phyloP scores from a whole-genome alignment of 768 basidiomycete genomes.

The Asterophora lycoperdoides region DNA sequence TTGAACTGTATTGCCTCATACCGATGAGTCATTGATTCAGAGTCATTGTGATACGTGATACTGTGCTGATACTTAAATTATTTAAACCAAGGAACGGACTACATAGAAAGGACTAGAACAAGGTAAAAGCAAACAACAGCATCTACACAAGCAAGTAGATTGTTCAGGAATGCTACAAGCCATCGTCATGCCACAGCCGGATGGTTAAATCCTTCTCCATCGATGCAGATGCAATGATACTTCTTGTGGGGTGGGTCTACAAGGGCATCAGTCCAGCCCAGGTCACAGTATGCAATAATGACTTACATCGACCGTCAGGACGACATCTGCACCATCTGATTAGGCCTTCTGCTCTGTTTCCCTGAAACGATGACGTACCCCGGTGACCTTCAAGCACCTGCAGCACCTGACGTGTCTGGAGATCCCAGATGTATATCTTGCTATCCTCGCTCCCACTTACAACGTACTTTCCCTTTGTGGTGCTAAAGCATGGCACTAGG shows the following conservation, averaged over 20 bases:
- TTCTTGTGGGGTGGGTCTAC: conserved; percentile 72
- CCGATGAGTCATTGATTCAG: conserved; percentile 9
- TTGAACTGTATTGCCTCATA: conserved; percentile 28
- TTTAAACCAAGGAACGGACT: no score
- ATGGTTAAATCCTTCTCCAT: conserved; percentile 88
- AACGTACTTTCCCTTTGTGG: conserved; percentile 61
- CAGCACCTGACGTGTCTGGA: conserved; percentile 73
- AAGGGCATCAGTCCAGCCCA: conserved; percentile 10
- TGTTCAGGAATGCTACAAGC: not conserved
- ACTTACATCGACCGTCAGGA: conserved; percentile 71
- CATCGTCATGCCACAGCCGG: conserved; percentile 68
- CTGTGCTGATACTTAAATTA: no score
- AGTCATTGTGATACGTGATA: no score
- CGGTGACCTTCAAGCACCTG: conserved; percentile 78
- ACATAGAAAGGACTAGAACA: conserved; percentile 41
- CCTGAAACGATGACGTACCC: conserved; percentile 39
- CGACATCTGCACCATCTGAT: conserved; percentile 42
- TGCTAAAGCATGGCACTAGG: conserved; percentile 62
- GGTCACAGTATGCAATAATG: conserved; percentile 17
- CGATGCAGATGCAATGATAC: conserved; percentile 81
- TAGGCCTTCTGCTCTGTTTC: conserved; percentile 1
- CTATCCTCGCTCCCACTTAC: conserved; percentile 89
- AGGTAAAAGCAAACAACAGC: conserved; percentile 28
- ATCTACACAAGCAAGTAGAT: not conserved
- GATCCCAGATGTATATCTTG: conserved; percentile 86